Evolutionary conservation across 441 rosid genomes (phyloP), one percentile per base, ranked within the genome.

Genomic region (Aquilaria agallochum): DNA sequence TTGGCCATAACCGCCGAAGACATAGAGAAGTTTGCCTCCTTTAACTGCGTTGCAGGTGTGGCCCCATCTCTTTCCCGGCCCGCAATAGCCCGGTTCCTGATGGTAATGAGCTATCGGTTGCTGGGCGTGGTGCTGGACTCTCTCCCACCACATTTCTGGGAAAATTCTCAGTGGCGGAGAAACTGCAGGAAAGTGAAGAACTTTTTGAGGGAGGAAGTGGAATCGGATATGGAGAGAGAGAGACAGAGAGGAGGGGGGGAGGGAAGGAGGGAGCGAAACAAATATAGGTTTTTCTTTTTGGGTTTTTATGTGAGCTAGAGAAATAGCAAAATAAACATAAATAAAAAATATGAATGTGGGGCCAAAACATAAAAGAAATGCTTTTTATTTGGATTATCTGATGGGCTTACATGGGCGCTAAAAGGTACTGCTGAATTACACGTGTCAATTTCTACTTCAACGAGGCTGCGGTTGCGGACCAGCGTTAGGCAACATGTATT

Each of bases 41-140:
- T 76, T 85, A 64, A 88, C 75, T 76, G 95, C 75, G 88, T 95
- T 92, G 73, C 96, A 88, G 61, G 97, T 86, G 77, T 95, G 99
- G 56, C 98, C 98, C 98, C 98, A 92, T 86, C 97, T 86, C 76
- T 88, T 88, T 13, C 96, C 96, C 59, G 98, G 98, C 67, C 91
- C 94, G 44, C 72, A 72, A 59, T 50, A 80, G 62, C 80, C 83
- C 66, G 58, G 73, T 47, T 51, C 74, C 51, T 63, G 77, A 5
- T 70, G 67, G 44, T 34, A 40, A 6, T 70, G 69, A 58, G 60
- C 66, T 49, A 62, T 66, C 53, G 52, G 55, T 12, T 64, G 78
- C 51, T 58, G 67, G 47, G 54, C 56, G 50, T 58, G 82, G 9
- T 57, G 78, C 70, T 68, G 80, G 76, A 85, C 77, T 74, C 75